These are phyloP conservation scores for Codiaeum variegatum DNA, from an alignment of 441 rosid species.

Conservation along the genomic window DNA sequence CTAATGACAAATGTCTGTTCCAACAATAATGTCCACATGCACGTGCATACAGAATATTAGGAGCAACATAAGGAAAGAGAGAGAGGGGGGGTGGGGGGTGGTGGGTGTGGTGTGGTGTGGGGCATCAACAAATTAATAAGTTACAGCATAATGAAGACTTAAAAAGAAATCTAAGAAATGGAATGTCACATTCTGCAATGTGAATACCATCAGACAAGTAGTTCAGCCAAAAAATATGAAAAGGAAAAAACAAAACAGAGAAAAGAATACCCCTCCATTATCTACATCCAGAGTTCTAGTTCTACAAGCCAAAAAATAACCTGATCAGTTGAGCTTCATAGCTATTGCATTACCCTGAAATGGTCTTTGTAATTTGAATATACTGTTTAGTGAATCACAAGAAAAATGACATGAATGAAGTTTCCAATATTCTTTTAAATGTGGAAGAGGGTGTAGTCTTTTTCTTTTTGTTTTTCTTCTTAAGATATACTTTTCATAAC, in stretches of 20 bases:
- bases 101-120: too few relatives aligned
- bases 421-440: neutral
- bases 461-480: neutral
- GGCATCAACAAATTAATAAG: conserved; percentile 7
- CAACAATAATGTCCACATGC: conserved; percentile 16
- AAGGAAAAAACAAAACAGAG: neutral
- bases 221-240: neutral
- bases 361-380: neutral
- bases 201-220: conserved; percentile 3
- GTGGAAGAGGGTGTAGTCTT: neutral
- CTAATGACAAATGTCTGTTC: conserved; percentile 84
- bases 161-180: neutral
- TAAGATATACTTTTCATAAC: neutral
- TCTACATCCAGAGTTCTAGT: neutral
- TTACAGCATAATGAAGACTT: neutral
- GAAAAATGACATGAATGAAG: neutral
- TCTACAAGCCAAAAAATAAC: conserved; percentile 3
- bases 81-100: too few relatives aligned
- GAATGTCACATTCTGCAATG: neutral
- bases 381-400: neutral
- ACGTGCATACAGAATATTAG: conserved; percentile 9
- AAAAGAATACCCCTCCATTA: neutral
- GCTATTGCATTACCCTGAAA: neutral
- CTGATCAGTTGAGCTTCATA: conserved; percentile 10
- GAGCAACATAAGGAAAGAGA: neutral